Evolutionary conservation across 108 stramenopile genomes (phyloP), one percentile per base, ranked within the genome.

Genomic region (Cyclotella choctawhatcheeana): DNA sequence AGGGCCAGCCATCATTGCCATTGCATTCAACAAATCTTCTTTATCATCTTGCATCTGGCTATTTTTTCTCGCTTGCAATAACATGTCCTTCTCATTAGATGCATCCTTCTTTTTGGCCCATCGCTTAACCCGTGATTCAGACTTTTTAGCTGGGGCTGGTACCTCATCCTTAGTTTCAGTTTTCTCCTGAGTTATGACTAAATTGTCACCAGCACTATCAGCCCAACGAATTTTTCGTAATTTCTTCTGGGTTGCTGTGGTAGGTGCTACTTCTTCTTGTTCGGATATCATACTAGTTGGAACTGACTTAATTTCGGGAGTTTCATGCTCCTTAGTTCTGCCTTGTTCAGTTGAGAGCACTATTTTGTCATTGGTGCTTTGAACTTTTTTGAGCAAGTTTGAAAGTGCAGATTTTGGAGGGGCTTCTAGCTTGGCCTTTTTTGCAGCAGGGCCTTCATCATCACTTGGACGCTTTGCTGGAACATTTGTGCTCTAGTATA

Each of bases 221-320:
- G 83, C 77, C 91, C 91, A 95, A 60, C 88, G 90, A 17, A 95
- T 88, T 16, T 85, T 80, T 50, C 85, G 84, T 24, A 56, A 53
- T 20, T 71, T 59, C 69, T 83, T 79, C 74, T 71, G 34, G 2
- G 13, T 14, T 2, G 29, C 30, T 30, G 30, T 30, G 13, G 30
- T n/a, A n/a, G n/a, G n/a, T n/a, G n/a, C n/a, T n/a, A n/a, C n/a
- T n/a, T n/a, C n/a, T n/a, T n/a, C n/a, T n/a, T n/a, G n/a, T n/a
- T n/a, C n/a, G n/a, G n/a, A n/a, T n/a, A n/a, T n/a, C n/a, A n/a
- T n/a, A n/a, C n/a, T n/a, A n/a, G n/a, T n/a, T n/a, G n/a, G n/a
- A n/a, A n/a, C n/a, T n/a, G n/a, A n/a, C n/a, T n/a, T n/a, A n/a
- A n/a, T n/a, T n/a, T n/a, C n/a, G n/a, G 37, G 8, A 40, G 37